A percentile compares a stretch with the other conserved stretches of the same genome.
phyloP scores from a whole-genome alignment of 192 early-diverging fungal species.

The Umbelopsis sp. region DNA sequence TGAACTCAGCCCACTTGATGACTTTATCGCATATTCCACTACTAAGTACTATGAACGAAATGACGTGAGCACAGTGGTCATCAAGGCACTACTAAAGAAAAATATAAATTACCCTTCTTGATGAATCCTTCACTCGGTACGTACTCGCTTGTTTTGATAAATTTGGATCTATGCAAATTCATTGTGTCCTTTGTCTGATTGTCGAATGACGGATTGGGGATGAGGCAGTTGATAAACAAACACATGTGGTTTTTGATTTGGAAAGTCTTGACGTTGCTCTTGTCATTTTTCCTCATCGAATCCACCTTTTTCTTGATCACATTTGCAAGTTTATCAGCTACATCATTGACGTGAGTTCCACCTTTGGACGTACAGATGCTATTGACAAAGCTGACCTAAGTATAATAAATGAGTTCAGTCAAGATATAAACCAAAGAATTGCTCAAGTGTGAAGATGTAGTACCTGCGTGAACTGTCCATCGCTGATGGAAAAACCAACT shows the following conservation, averaged over 20 bases:
- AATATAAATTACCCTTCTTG: slow-evolving; percentile 58
- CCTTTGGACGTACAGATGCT: slow-evolving; percentile 94
- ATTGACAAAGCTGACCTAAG: slow-evolving; percentile 90
- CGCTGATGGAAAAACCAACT: slow-evolving; percentile 86
- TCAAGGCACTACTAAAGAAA: background rate
- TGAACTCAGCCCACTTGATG: slow-evolving; percentile 62
- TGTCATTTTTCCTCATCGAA: slow-evolving; percentile 71
- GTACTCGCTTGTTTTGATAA: slow-evolving; percentile 75
- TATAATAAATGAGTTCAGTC: background rate
- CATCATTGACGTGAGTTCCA: slow-evolving; percentile 86
- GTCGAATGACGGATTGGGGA: slow-evolving; percentile 95
- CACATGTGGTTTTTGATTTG: slow-evolving; percentile 90
- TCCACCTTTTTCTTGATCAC: slow-evolving; percentile 67
- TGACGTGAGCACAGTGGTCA: background rate
- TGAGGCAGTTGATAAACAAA: slow-evolving; percentile 92
- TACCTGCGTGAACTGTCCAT: slow-evolving; percentile 95
- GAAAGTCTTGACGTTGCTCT: slow-evolving; percentile 70
- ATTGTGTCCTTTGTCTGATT: slow-evolving; percentile 97
- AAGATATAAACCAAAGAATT: background rate
- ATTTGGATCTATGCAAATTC: slow-evolving; percentile 73
- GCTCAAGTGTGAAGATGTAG: background rate
- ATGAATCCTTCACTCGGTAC: slow-evolving; percentile 76
- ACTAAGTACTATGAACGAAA: slow-evolving; percentile 65
- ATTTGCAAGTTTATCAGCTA: slow-evolving; percentile 79
- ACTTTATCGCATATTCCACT: slow-evolving; percentile 86